Conservation (phyloP, 768 basidiomycete species). For the Boletus barrowsii region DNA sequence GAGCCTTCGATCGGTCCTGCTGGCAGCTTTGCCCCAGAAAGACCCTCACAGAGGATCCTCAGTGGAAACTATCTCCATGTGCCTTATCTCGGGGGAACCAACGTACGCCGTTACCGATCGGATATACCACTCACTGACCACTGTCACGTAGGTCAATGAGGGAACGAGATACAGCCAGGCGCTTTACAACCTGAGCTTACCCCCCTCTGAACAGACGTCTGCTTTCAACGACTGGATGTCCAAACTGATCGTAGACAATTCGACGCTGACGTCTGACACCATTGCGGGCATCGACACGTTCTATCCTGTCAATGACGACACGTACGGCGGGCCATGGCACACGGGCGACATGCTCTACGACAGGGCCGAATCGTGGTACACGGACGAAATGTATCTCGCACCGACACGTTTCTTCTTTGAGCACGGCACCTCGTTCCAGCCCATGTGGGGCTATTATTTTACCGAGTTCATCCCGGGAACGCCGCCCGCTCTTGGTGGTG, state of each 20-base stretch:
- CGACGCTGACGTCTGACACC: conserved; percentile 26
- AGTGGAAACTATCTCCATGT: conserved; percentile 51
- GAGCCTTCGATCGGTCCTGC: conserved; percentile 51
- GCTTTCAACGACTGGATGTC: conserved; percentile 49
- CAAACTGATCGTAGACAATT: conserved; percentile 51
- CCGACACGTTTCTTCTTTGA: conserved; percentile 50
- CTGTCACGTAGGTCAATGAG: conserved; percentile 10
- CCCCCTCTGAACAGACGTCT: conserved; percentile 38
- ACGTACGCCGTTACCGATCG: conserved; percentile 32
- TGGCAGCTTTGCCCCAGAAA: conserved; percentile 46
- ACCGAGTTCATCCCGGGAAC: conserved; percentile 57
- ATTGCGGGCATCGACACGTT: conserved; percentile 36
- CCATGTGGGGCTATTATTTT: conserved; percentile 55
- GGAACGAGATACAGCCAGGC: conserved; percentile 6
- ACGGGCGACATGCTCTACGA: conserved; percentile 62
- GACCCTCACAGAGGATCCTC: conserved; percentile 44
- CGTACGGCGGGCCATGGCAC: conserved; percentile 49
- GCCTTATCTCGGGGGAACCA: conserved; percentile 55
- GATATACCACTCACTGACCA: not conserved
- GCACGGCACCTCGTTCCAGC: conserved; percentile 44
- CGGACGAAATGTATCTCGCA: conserved; percentile 54
- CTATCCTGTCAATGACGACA: conserved; percentile 49
- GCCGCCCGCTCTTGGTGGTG: conserved; percentile 46
- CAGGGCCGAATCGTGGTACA: conserved; percentile 55
- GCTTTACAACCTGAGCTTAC: conserved; percentile 38